Percentiles rank a stretch among this genome's conserved stretches.
phyloP scores from a whole-genome alignment of 148 eudicot species.

The Limonium bicolor region DNA sequence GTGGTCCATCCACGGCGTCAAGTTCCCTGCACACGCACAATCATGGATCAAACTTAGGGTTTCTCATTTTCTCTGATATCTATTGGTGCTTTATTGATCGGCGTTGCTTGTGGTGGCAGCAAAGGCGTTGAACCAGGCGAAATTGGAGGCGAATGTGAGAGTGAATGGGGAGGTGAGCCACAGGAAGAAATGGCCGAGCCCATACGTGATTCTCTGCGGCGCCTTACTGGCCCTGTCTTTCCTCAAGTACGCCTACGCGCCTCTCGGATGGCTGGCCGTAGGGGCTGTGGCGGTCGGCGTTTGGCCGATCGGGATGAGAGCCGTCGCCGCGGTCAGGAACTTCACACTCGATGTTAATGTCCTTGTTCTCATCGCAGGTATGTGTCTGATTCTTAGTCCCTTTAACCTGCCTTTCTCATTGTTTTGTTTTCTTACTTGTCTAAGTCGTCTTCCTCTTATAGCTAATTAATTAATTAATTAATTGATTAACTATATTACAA shows the following conservation, averaged over 20 bases:
- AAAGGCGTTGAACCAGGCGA: slow-evolving; percentile 62
- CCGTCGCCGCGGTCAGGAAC: slow-evolving; percentile 32
- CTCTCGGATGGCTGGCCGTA: slow-evolving; percentile 58
- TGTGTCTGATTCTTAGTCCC: not conserved
- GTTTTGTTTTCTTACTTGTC: too few species aligned
- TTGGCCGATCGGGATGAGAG: slow-evolving; percentile 38
- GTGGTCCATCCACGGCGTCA: too few species aligned
- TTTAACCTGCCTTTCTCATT: too few species aligned
- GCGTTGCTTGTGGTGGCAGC: too few species aligned
- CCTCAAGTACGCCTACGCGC: slow-evolving; percentile 43
- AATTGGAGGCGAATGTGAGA: slow-evolving; percentile 75
- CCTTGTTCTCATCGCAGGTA: slow-evolving; percentile 72
- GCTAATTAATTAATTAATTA: too few species aligned
- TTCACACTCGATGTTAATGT: slow-evolving; percentile 53
- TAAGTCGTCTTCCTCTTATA: too few species aligned
- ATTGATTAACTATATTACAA: too few species aligned
- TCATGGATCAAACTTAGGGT: slow-evolving; percentile 3
- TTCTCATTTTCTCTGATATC: not conserved
- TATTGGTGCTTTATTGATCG: not conserved
- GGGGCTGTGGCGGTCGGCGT: slow-evolving; percentile 60
- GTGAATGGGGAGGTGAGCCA: slow-evolving; percentile 27
- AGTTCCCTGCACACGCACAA: too few species aligned
- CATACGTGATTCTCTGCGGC: slow-evolving; percentile 48
- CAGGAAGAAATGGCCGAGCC: slow-evolving; percentile 68
- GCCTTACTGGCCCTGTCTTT: slow-evolving; percentile 38